Conservation (phyloP, 2,329 filamentous ascomycete species). For the Cyclaneusma minus region DNA sequence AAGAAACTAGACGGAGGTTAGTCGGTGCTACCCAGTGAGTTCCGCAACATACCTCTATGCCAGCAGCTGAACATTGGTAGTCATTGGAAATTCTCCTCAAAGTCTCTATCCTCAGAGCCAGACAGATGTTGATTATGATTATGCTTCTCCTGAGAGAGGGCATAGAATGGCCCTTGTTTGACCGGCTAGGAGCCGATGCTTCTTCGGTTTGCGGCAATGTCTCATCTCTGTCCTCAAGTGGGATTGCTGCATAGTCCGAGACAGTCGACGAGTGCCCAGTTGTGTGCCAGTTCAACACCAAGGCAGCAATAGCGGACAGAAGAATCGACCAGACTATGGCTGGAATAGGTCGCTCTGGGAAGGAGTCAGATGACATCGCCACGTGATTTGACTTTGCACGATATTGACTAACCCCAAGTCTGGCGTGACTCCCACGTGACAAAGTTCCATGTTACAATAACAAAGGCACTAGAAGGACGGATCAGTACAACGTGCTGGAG, state of each 20-base stretch:
- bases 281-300: background rate
- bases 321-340: too few species aligned
- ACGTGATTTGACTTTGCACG: too few species aligned
- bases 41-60: constrained; percentile 3
- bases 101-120: constrained; percentile 2
- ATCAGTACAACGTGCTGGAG: too few species aligned
- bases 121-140: constrained; percentile 1
- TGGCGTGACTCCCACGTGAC: too few species aligned
- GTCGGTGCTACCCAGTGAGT: background rate
- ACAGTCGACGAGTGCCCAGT: constrained; percentile 1
- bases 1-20: constrained; percentile 1
- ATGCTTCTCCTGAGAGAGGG: constrained; percentile 1
- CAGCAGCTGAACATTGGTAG: constrained; percentile 1
- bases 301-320: too few species aligned
- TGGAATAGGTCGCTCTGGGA: too few species aligned
- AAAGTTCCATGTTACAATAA: too few species aligned
- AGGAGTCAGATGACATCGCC: too few species aligned
- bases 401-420: too few species aligned
- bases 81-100: constrained; percentile 2
- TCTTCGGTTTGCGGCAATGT: constrained; percentile 1
- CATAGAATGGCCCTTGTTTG: too few species aligned
- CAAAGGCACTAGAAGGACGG: too few species aligned
- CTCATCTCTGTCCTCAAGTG: constrained; percentile 2
- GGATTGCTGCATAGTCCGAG: constrained; percentile 1
- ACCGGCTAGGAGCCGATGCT: too few species aligned